Base-by-base conservation (phyloP, 1,284 basidiomycete genomes). In the Singerocomus inundabilis region DNA sequence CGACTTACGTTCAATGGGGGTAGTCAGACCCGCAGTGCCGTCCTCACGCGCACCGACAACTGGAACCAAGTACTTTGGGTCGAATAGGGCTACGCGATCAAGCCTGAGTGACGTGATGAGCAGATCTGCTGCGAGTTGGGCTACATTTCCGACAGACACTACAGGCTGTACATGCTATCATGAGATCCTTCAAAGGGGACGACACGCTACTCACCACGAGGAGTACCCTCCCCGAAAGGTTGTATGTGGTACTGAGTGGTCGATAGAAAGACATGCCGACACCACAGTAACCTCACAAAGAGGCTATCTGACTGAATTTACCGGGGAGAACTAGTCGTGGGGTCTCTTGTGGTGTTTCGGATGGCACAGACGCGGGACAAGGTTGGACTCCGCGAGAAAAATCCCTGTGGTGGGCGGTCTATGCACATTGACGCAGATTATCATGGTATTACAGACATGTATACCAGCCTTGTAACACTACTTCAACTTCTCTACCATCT, bases 401-500 rank as follows among this genome's bases (percentile, higher is more conserved):
- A 25, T 46, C 11, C 25, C 16, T 28, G 5, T 4, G 7, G 3
- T n/a, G 21, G 21, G 21, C 21, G 21, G 21, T 21, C 21, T 21
- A 21, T 21, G 21, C 21, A 21, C 2, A 21, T 21, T 21, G 21
- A 38, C 10, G 11, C 25, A 26, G 16, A 36, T 16, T 24, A 6
- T 4, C 31, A 28, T 30, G 40, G 16, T 15, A 43, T 28, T 21
- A 21, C 21, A 4, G 21, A 47, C 36, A 38, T 13, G 34, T 16
- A 16, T 57, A 52, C 39, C 45, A 10, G 24, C 21, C 40, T 29
- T 21, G 48, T 15, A 28, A 28, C 73, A 76, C 61, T 79, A 72
- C 70, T 91, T 87, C 51, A 96, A 68, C 72, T 95, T 93, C 71
- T 92, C 81, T 29, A 89, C 81, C 49, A 98, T 72, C 70, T 95